phyloP scores from a whole-genome alignment of 108 stramenopile genomes.

The Nitzschia sp. region DNA sequence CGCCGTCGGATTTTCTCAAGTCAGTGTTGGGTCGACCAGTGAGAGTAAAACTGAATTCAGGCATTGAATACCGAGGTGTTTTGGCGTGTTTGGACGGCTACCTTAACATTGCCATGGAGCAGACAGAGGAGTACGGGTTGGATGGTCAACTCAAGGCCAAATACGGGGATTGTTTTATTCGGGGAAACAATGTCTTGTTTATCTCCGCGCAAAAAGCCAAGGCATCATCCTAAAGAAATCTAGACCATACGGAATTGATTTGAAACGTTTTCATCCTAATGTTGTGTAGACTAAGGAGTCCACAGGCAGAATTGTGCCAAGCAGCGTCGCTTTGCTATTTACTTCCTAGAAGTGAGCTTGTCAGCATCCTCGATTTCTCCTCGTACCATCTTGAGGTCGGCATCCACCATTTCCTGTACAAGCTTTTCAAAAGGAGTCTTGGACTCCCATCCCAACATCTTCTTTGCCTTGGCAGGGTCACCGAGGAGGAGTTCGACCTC shows the following conservation, averaged over 20 bases:
- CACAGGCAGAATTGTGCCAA: no score
- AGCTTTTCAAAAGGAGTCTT: constrained; percentile 80
- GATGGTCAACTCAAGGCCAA: constrained; percentile 97
- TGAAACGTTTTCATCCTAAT: no score
- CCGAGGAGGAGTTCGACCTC: constrained; percentile 98
- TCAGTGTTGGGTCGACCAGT: constrained; percentile 91
- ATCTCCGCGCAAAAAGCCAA: constrained; percentile 67
- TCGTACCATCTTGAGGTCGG: constrained; percentile 86
- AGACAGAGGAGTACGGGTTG: constrained; percentile 95
- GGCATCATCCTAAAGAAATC: neutral
- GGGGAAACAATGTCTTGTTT: constrained; percentile 97
- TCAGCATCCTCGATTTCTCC: constrained; percentile 55
- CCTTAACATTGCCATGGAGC: constrained; percentile 99
- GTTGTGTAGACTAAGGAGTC: no score
- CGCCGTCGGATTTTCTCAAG: constrained; percentile 87
- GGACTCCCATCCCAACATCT: constrained; percentile 89
- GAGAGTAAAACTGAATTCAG: constrained; percentile 94
- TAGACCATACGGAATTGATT: no score
- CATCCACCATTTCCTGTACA: constrained; percentile 94
- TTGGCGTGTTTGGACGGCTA: constrained; percentile 99
- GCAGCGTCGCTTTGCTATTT: no score
- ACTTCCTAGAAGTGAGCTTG: neutral
- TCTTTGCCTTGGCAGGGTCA: constrained; percentile 93
- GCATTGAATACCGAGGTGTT: constrained; percentile 94
- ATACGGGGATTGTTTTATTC: constrained; percentile 99